These are phyloP conservation scores for Harringtonia lauricola DNA, from an alignment of 2,329 filamentous ascomycete species.

Conservation along the genomic window DNA sequence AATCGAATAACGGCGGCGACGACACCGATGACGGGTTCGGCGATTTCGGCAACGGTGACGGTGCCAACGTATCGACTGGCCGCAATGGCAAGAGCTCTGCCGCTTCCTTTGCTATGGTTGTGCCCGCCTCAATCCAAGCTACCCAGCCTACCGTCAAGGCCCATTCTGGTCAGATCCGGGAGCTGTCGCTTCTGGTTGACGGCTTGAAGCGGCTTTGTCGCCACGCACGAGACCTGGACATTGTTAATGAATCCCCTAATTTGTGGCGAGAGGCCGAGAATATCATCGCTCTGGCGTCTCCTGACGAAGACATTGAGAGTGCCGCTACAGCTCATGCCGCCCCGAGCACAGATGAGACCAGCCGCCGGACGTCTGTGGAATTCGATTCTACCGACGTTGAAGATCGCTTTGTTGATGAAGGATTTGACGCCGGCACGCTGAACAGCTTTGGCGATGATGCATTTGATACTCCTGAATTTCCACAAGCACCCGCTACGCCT, in stretches of 20 bases:
- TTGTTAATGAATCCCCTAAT: slow-evolving; percentile 48
- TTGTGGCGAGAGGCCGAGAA: slow-evolving; percentile 77
- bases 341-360: slow-evolving; percentile 29
- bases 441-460: slow-evolving; percentile 32
- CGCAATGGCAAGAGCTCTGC: slow-evolving; percentile 22
- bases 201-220: slow-evolving; percentile 69
- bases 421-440: slow-evolving; percentile 33
- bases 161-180: slow-evolving; percentile 73
- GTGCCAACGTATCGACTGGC: neutral
- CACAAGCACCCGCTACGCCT: neutral
- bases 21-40: slow-evolving; percentile 9
- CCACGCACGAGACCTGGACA: slow-evolving; percentile 55
- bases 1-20: slow-evolving; percentile 26
- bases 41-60: neutral
- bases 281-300: slow-evolving; percentile 74
- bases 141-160: slow-evolving; percentile 73
- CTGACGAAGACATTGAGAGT: slow-evolving; percentile 43
- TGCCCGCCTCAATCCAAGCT: slow-evolving; percentile 69
- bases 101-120: slow-evolving; percentile 45
- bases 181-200: slow-evolving; percentile 71
- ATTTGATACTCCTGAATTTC: slow-evolving; percentile 26
- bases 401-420: slow-evolving; percentile 33
- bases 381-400: slow-evolving; percentile 29
- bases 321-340: slow-evolving; percentile 11
- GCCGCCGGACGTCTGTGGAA: slow-evolving; percentile 24